These are phyloP conservation scores for Triticum dicoccoides DNA, from an alignment of 176 grass and related monocot genomes.

Conservation along the genomic window DNA sequence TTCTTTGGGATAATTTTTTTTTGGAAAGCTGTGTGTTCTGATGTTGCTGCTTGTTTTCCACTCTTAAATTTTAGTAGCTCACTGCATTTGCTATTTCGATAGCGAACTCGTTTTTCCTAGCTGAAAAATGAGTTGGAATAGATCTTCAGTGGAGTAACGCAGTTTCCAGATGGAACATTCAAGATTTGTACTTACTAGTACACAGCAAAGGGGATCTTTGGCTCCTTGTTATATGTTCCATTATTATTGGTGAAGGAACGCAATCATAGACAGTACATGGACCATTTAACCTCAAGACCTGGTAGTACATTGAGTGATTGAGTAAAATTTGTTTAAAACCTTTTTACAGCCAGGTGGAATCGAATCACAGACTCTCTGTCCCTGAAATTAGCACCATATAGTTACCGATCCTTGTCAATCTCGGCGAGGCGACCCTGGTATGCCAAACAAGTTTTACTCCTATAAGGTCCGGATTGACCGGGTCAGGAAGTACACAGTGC, in stretches of 20 bases:
- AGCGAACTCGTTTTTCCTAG: no score
- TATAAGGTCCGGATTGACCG: no score
- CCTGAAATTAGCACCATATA: neutral
- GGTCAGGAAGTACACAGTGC: neutral
- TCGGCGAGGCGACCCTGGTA: no score
- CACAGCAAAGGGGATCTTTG: neutral
- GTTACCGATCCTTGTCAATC: no score
- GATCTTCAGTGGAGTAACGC: neutral
- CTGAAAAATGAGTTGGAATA: no score
- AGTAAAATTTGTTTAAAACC: neutral
- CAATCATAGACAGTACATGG: conserved; percentile 14
- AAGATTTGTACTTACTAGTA: neutral
- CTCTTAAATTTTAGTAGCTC: neutral
- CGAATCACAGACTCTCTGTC: neutral
- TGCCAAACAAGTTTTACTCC: neutral
- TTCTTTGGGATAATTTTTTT: neutral
- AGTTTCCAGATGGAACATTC: neutral
- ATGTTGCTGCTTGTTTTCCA: neutral
- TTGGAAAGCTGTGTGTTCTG: neutral
- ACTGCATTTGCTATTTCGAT: neutral
- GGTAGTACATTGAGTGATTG: neutral
- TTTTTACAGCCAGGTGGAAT: neutral
- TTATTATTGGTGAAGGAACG: neutral
- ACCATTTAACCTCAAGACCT: neutral
- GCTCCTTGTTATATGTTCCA: conserved; percentile 8